Evolutionary conservation across 2,329 filamentous ascomycete genomes (phyloP), one percentile per base, ranked within the genome.

Genomic region (Mycosphaerella sp.): DNA sequence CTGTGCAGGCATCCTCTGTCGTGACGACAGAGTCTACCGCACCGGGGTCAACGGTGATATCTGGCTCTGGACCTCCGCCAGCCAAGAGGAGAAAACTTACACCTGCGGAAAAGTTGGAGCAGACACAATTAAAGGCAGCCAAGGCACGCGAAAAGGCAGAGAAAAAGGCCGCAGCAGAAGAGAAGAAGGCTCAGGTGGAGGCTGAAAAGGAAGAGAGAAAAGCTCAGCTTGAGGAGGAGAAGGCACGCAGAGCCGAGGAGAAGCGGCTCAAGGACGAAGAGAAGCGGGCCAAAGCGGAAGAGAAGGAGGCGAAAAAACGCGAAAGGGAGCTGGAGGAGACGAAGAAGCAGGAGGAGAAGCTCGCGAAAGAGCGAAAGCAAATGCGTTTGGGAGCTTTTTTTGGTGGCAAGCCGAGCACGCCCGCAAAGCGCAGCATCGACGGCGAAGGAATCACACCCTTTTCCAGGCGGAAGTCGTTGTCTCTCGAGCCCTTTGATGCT

Each of bases 361-460:
- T 66, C 12, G 65, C 61, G 52, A 62, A 58, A 37, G 58, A 67
- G 50, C 63, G 57, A n/a, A 59, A 53, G 30, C 65, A 66, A 53
- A 65, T 64, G 64, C 56, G 65, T 54, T 62, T 76, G 32, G 72
- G 70, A 42, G 67, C 71, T 16, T 75, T 75, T 63, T 76, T 76
- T 58, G 56, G 52, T 14, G 59, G 59, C 27, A 72, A 70, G 50
- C 70, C 72, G 17, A 59, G 54, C 8, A 64, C 62, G 27, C 60
- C 66, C 6, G 62, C 56, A n/a, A 66, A 65, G 55, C 50, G 53
- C 57, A 51, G 41, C 9, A 21, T 25, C 18, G 52, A 49, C 45
- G 52, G 44, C 37, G 54, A 53, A 35, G 50, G 54, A 30, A 52
- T 45, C 17, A 42, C 47, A 28, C 18, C 59, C 59, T 55, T 63